Conservation (phyloP, 768 basidiomycete genomes). For the Tricholoma flavovirens region DNA sequence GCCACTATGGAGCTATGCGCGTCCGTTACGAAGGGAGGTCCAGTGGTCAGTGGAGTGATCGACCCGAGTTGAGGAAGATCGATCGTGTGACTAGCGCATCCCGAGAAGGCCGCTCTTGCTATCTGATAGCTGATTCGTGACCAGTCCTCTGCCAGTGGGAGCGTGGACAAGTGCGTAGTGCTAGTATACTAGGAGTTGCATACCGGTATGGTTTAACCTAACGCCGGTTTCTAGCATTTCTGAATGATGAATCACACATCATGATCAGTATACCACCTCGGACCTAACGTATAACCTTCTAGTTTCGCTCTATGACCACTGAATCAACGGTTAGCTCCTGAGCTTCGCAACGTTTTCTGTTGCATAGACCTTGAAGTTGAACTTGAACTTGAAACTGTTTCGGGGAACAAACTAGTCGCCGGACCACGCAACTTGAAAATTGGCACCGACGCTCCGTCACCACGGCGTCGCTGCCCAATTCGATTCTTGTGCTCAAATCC, state of each 20-base stretch:
- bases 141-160: neutral
- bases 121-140: neutral
- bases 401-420: neutral
- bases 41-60: neutral
- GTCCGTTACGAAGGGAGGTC: neutral
- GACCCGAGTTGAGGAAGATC: neutral
- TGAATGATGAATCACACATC: too few species aligned
- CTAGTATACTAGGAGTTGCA: neutral
- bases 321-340: neutral
- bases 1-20: neutral
- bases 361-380: too few species aligned
- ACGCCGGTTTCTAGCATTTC: neutral
- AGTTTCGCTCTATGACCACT: neutral
- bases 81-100: neutral
- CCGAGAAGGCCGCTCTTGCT: neutral
- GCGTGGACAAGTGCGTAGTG: neutral
- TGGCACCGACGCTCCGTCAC: too few species aligned
- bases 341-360: neutral
- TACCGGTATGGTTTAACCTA: neutral
- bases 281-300: neutral
- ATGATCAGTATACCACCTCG: neutral
- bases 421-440: neutral
- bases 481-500: too few species aligned
- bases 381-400: too few species aligned
- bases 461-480: too few species aligned